phyloP scores from a whole-genome alignment of 2,329 filamentous ascomycete species.

The Penicillium rolfsii region DNA sequence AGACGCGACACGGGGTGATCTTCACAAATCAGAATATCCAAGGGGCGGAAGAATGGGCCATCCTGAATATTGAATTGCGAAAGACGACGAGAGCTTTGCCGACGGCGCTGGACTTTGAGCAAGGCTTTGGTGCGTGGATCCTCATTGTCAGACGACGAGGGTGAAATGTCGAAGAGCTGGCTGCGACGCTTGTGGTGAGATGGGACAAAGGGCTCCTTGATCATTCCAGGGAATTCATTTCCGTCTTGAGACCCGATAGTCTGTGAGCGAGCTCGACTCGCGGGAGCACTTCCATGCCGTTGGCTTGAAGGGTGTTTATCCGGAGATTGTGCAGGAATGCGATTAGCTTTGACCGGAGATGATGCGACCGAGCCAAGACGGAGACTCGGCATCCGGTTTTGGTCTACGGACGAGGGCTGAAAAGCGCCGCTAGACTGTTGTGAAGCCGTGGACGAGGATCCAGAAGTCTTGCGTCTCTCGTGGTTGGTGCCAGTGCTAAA shows the following conservation, averaged over 20 bases:
- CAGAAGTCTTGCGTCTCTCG: slow-evolving; percentile 90
- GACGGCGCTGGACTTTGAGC: slow-evolving; percentile 85
- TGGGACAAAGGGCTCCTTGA: slow-evolving; percentile 64
- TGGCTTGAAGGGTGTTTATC: slow-evolving; percentile 66
- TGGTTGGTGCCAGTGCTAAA: slow-evolving; percentile 84
- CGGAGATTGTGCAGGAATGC: slow-evolving; percentile 53
- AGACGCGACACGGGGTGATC: slow-evolving; percentile 95
- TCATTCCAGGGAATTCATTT: slow-evolving; percentile 66
- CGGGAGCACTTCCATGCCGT: slow-evolving; percentile 66
- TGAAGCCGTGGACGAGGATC: slow-evolving; percentile 80
- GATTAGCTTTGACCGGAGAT: slow-evolving; percentile 56
- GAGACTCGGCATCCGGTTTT: slow-evolving; percentile 61
- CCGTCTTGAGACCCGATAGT: slow-evolving; percentile 95
- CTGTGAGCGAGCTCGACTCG: slow-evolving; percentile 77
- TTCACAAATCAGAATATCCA: slow-evolving; percentile 95
- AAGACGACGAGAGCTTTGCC: slow-evolving; percentile 92
- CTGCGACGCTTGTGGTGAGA: slow-evolving; percentile 86
- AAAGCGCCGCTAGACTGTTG: slow-evolving; percentile 73
- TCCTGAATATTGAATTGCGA: slow-evolving; percentile 88
- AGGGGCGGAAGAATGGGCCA: slow-evolving; percentile 81
- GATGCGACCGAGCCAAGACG: slow-evolving; percentile 57
- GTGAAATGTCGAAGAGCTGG: slow-evolving; percentile 94
- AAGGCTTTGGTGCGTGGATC: slow-evolving; percentile 88
- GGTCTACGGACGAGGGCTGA: slow-evolving; percentile 73
- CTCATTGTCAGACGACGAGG: slow-evolving; percentile 96